Evolutionary conservation across 2,329 filamentous ascomycete genomes (phyloP).

Genomic region (Colletotrichum liaoningense): DNA sequence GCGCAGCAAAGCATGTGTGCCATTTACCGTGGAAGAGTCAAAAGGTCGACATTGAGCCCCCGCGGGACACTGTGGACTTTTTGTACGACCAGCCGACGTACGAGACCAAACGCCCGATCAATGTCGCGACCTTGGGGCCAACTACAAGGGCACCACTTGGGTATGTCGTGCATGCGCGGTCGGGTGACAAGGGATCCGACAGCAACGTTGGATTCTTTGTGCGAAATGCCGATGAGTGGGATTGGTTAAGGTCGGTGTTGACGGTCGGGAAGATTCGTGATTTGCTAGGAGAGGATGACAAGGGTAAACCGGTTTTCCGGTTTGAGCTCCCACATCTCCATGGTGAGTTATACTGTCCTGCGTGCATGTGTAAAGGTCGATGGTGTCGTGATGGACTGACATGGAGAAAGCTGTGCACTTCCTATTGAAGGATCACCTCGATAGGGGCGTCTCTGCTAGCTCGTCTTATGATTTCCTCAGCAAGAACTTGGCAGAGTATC

Average conservation of each 20-base stretch:
- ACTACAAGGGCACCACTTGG: conserved; percentile 44
- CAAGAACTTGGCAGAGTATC: conserved; percentile 45
- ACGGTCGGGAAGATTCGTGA: conserved; percentile 50
- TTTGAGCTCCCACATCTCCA: conserved; percentile 53
- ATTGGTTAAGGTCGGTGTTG: conserved; percentile 50
- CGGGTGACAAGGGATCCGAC: conserved; percentile 56
- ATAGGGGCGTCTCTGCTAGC: conserved; percentile 34
- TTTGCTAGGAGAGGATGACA: conserved; percentile 51
- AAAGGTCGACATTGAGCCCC: conserved; percentile 37
- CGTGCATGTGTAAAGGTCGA: not conserved
- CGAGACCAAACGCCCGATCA: conserved; percentile 42
- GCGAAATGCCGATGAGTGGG: conserved; percentile 37
- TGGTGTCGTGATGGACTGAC: conserved; percentile 3
- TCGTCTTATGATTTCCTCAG: conserved; percentile 46
- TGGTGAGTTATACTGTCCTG: conserved; percentile 14
- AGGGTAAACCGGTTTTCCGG: conserved; percentile 52
- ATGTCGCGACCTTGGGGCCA: conserved; percentile 41
- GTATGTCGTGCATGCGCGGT: conserved; percentile 45
- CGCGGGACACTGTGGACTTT: conserved; percentile 38
- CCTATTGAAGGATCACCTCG: conserved; percentile 55
- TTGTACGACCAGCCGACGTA: conserved; percentile 40
- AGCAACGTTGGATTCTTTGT: conserved; percentile 42
- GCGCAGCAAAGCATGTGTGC: conserved; percentile 37
- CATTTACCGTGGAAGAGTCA: conserved; percentile 40
- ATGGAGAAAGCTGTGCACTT: conserved; percentile 44